Conservation (phyloP, 306 rosid genomes). For the Aeschynomene evenia region DNA sequence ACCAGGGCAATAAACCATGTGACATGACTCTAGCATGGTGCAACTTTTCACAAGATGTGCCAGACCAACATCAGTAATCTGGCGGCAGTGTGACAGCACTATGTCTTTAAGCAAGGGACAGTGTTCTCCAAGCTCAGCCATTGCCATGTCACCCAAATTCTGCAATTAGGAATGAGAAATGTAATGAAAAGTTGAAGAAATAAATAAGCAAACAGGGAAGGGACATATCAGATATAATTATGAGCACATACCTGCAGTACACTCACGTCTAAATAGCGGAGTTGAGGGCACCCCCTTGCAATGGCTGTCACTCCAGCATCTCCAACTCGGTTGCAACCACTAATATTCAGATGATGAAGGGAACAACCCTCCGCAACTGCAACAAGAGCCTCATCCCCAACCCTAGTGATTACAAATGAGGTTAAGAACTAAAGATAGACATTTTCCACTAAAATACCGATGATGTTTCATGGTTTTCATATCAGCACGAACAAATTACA, state of each 20-base stretch:
- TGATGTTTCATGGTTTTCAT: not conserved
- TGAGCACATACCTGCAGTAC: constrained; percentile 63
- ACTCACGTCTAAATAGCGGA: constrained; percentile 64
- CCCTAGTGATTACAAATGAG: constrained; percentile 42
- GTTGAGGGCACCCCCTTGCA: constrained; percentile 78
- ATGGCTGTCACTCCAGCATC: constrained; percentile 81
- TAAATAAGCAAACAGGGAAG: not conserved
- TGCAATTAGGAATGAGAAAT: constrained; percentile 27
- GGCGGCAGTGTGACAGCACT: constrained; percentile 72
- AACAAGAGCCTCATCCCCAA: constrained; percentile 76
- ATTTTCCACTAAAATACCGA: not conserved
- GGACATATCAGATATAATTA: not conserved
- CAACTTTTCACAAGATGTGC: constrained; percentile 63
- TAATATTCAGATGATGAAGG: constrained; percentile 69
- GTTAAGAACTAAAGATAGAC: constrained; percentile 7
- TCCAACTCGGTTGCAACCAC: constrained; percentile 84
- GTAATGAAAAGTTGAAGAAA: not conserved
- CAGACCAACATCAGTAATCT: constrained; percentile 68
- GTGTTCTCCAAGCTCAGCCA: constrained; percentile 74
- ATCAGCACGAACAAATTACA: not conserved
- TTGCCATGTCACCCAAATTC: constrained; percentile 77
- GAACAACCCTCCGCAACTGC: constrained; percentile 68
- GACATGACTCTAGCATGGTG: constrained; percentile 65
- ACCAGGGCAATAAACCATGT: constrained; percentile 74
- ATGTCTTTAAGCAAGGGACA: constrained; percentile 66